Conservation (phyloP, 2,329 filamentous ascomycete species). For the Decorospora gaudefroyi region DNA sequence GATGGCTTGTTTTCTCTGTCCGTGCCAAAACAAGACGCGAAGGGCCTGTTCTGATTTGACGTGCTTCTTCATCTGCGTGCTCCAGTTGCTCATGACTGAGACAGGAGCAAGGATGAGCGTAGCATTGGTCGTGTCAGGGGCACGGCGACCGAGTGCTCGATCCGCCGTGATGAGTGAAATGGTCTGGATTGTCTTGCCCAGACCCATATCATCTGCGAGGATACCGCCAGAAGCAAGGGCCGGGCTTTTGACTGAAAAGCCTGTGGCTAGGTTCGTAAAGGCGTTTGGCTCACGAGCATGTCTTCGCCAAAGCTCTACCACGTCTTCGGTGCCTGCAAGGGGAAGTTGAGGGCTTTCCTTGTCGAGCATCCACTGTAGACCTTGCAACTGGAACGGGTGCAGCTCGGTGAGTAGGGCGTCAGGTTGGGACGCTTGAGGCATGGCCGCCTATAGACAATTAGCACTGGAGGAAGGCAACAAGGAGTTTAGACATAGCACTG, state of each 20-base stretch:
- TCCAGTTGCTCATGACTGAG: slow-evolving; percentile 90
- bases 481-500: slow-evolving; percentile 4
- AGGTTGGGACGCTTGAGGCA: slow-evolving; percentile 75
- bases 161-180: slow-evolving; percentile 76
- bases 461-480: not conserved
- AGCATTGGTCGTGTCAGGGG: slow-evolving; percentile 49
- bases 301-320: slow-evolving; percentile 78
- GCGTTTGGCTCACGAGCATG: slow-evolving; percentile 44
- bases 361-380: slow-evolving; percentile 77
- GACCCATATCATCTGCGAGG: slow-evolving; percentile 88
- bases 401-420: slow-evolving; percentile 66
- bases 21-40: slow-evolving; percentile 75
- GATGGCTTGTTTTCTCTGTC: slow-evolving; percentile 58
- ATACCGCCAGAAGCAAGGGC: slow-evolving; percentile 78
- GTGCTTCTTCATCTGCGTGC: slow-evolving; percentile 75
- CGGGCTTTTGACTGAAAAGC: slow-evolving; percentile 66
- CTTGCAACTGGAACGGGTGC: slow-evolving; percentile 77
- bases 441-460: slow-evolving; percentile 53
- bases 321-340: slow-evolving; percentile 59
- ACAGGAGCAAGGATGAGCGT: slow-evolving; percentile 83
- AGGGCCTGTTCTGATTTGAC: slow-evolving; percentile 66
- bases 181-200: slow-evolving; percentile 86
- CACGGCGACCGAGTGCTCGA: slow-evolving; percentile 31
- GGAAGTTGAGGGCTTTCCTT: slow-evolving; percentile 75
- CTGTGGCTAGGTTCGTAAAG: slow-evolving; percentile 72